Evolutionary conservation across 2,329 filamentous ascomycete genomes (phyloP).

Genomic region (Monosporascus sp.): DNA sequence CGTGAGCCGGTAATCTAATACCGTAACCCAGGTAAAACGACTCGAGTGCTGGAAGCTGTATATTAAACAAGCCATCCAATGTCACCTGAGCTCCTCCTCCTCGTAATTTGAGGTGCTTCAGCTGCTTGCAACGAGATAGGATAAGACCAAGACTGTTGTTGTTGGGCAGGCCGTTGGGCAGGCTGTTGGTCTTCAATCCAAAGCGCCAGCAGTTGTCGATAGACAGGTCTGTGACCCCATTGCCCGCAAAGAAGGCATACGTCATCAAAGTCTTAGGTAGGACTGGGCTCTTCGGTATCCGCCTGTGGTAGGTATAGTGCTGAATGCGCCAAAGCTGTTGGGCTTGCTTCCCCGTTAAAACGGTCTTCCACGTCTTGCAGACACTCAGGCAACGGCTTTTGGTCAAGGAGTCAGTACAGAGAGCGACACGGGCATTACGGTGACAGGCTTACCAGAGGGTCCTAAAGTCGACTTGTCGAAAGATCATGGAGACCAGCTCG

Average conservation of each 20-base stretch:
- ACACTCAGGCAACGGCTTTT: constrained; percentile 20
- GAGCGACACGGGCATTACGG: neutral
- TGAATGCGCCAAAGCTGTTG: constrained; percentile 19
- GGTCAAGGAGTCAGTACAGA: neutral
- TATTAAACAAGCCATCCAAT: neutral
- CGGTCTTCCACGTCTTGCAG: constrained; percentile 19
- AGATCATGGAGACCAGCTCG: constrained; percentile 21
- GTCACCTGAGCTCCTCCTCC: neutral
- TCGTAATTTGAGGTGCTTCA: constrained; percentile 17
- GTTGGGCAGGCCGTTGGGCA: neutral
- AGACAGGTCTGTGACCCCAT: constrained; percentile 10
- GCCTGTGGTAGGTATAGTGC: neutral
- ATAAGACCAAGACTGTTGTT: constrained; percentile 2
- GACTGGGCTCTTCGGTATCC: constrained; percentile 3
- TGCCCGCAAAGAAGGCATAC: constrained; percentile 6
- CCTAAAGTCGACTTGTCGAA: constrained; percentile 15
- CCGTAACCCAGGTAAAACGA: constrained; percentile 5
- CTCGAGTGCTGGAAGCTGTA: constrained; percentile 8
- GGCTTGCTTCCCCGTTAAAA: constrained; percentile 10
- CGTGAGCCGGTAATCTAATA: neutral
- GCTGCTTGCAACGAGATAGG: constrained; percentile 4
- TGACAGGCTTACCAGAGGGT: constrained; percentile 14
- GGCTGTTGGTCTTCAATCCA: constrained; percentile 4
- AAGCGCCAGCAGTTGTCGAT: constrained; percentile 11
- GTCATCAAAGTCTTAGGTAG: constrained; percentile 1